These are phyloP conservation scores for Paraphysoderma sedebokerense DNA, from an alignment of 371 early-diverging fungal species.

Conservation along the genomic window DNA sequence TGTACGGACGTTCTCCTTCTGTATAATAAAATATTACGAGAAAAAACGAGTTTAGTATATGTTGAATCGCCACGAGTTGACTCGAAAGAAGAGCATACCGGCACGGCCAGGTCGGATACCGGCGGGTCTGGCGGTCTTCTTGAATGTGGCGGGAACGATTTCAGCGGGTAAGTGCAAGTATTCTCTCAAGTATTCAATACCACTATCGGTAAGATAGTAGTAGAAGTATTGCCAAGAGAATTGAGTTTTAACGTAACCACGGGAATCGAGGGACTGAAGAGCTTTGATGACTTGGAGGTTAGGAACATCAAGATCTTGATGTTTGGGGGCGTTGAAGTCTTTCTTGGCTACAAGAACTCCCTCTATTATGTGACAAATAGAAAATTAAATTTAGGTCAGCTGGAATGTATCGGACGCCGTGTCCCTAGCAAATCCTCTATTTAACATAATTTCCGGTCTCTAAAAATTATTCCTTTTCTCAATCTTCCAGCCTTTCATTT, in stretches of 20 bases:
- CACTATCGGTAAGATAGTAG: constrained; percentile 95
- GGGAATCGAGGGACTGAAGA: constrained; percentile 89
- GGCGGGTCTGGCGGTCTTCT: constrained; percentile 66
- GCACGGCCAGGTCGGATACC: constrained; percentile 21
- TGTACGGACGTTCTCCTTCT: constrained; percentile 15
- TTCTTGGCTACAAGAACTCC: constrained; percentile 97
- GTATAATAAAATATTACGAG: neutral
- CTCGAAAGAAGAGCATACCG: constrained; percentile 7
- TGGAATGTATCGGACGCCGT: constrained; percentile 1
- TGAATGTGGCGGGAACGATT: constrained; percentile 93
- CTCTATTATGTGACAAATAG: constrained; percentile 42
- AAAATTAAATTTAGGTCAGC: neutral
- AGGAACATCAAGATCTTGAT: constrained; percentile 86
- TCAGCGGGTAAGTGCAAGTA: constrained; percentile 89
- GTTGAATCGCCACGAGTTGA: too few species aligned
- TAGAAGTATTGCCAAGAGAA: constrained; percentile 99
- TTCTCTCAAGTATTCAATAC: constrained; percentile 94
- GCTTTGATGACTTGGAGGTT: constrained; percentile 98
- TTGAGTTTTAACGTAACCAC: constrained; percentile 84
- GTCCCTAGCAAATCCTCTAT: neutral
- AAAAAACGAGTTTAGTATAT: neutral
- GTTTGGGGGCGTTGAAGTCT: constrained; percentile 91
- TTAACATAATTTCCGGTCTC: constrained; percentile 7
- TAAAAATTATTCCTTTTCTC: too few species aligned
- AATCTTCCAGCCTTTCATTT: too few species aligned